Conservation (phyloP, 257 asterid species). For the Misopates orontium region DNA sequence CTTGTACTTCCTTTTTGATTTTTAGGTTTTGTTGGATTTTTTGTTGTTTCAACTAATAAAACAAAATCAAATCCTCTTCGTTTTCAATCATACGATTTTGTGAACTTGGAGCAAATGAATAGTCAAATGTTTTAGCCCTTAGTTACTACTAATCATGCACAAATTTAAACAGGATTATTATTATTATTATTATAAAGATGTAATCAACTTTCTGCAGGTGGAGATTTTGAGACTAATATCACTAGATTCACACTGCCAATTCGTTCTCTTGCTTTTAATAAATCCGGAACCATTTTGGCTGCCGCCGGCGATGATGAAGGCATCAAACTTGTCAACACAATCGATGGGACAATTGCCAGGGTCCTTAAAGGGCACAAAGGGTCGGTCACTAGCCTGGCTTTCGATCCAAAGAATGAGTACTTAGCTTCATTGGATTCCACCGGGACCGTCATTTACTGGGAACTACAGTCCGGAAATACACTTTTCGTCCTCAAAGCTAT, state of each 20-base stretch:
- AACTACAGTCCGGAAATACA: slow-evolving; percentile 79
- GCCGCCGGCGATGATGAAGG: slow-evolving; percentile 98
- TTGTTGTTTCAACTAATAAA: neutral
- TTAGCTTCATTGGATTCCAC: slow-evolving; percentile 83
- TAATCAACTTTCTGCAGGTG: slow-evolving; percentile 52
- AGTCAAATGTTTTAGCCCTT: neutral
- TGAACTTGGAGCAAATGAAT: neutral
- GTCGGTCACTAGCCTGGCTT: slow-evolving; percentile 82
- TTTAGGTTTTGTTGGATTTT: too few relatives aligned
- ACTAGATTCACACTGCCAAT: slow-evolving; percentile 93
- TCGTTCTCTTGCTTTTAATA: slow-evolving; percentile 82
- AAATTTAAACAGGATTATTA: neutral
- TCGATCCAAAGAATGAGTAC: slow-evolving; percentile 91
- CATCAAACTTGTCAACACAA: slow-evolving; percentile 84
- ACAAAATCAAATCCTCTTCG: neutral
- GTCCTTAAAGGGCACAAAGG: slow-evolving; percentile 95
- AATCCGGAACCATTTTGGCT: slow-evolving; percentile 87
- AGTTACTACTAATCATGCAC: neutral
- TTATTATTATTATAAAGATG: too few relatives aligned
- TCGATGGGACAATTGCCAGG: slow-evolving; percentile 90
- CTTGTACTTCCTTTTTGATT: too few relatives aligned
- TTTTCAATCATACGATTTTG: neutral
- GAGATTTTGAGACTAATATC: slow-evolving; percentile 89
- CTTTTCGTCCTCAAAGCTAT: slow-evolving; percentile 73
- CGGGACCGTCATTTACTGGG: slow-evolving; percentile 92